Percentiles rank a stretch among this genome's conserved stretches.
Evolutionary conservation across 768 basidiomycete species (phyloP).

Genomic region (Suillus spraguei): DNA sequence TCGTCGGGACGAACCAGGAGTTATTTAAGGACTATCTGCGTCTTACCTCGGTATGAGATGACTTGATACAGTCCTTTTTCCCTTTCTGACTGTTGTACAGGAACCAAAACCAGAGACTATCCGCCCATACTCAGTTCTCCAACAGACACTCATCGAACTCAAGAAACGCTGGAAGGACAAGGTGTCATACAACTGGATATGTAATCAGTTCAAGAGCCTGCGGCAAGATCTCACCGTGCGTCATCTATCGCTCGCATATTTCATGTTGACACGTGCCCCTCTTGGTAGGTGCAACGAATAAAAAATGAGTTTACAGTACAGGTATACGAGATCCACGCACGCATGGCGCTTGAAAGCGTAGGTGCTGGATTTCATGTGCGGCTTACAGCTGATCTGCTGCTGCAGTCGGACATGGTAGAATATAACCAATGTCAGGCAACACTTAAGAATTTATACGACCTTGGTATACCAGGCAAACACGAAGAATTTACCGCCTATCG

Average conservation of each 20-base stretch:
- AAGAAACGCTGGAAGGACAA: slow-evolving; percentile 89
- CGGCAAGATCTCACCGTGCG: slow-evolving; percentile 96
- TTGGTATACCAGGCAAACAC: slow-evolving; percentile 88
- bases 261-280: slow-evolving; percentile 16
- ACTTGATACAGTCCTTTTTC: slow-evolving; percentile 3
- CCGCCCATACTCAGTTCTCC: slow-evolving; percentile 82
- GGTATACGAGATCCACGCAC: slow-evolving; percentile 98
- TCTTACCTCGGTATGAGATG: slow-evolving; percentile 73
- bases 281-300: slow-evolving; percentile 88
- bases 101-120: slow-evolving; percentile 95
- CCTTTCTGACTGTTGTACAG: slow-evolving; percentile 42
- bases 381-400: slow-evolving; percentile 19
- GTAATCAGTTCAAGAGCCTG: slow-evolving; percentile 97
- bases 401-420: slow-evolving; percentile 95
- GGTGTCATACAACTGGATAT: slow-evolving; percentile 81
- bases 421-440: slow-evolving; percentile 98
- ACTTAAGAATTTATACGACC: slow-evolving; percentile 86
- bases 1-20: slow-evolving; percentile 87
- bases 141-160: slow-evolving; percentile 82
- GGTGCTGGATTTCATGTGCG: slow-evolving; percentile 27
- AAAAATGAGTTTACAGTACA: slow-evolving; percentile 97
- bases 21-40: slow-evolving; percentile 97
- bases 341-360: slow-evolving; percentile 94
- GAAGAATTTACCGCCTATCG: slow-evolving; percentile 98
- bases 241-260: slow-evolving; percentile 23